Evolutionary conservation across 2,329 filamentous ascomycete genomes (phyloP), one percentile per base, ranked within the genome.

Genomic region (Aspergillus flavus): DNA sequence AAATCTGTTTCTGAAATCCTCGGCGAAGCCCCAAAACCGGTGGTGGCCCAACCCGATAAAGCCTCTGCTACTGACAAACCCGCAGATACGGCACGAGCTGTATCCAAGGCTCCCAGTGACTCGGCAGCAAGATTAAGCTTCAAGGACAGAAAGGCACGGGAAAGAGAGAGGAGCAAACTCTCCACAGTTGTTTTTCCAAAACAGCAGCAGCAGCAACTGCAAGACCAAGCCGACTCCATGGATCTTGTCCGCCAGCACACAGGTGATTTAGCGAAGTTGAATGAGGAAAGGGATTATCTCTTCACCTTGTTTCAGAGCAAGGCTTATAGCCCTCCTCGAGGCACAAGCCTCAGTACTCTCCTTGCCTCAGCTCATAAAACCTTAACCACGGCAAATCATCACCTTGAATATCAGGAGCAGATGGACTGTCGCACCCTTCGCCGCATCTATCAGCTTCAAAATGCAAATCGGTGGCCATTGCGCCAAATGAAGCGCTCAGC

Each of bases 401-500:
- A 93, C 62, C 86, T 96, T 1, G 90, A 93, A 50, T 88, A 96
- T 46, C 87, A 93, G 56, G 94, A 98, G 71, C 89, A 91, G 62
- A 93, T 96, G 76, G 92, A 96, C 58, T 95, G 92, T 71, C 90
- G 92, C 61, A 91, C 97, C 34, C 78, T 98, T 4, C 89, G 93
- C 61, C 85, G 93, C 16, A 93, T 99, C 2, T 97, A 97, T 74
- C 89, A 94, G 65, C 82, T 98, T 30, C 95, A 99, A 73, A 93
- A 94, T 72, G 88, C 90, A 36, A 93, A 96, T 70, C 91, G 94
- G 72, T 98, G 95, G 94, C 95, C 94, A 6, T 79, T 99, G 54
- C 87, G 94, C 58, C 95, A 99, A 73, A 88, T 94, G 50, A 92
- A 96, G 73, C 90, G 93, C 61, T 91, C 89, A 45, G 85, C 89